These are phyloP conservation scores for Exophiala sp. DNA, from an alignment of 2,329 filamentous ascomycete species.

Conservation along the genomic window DNA sequence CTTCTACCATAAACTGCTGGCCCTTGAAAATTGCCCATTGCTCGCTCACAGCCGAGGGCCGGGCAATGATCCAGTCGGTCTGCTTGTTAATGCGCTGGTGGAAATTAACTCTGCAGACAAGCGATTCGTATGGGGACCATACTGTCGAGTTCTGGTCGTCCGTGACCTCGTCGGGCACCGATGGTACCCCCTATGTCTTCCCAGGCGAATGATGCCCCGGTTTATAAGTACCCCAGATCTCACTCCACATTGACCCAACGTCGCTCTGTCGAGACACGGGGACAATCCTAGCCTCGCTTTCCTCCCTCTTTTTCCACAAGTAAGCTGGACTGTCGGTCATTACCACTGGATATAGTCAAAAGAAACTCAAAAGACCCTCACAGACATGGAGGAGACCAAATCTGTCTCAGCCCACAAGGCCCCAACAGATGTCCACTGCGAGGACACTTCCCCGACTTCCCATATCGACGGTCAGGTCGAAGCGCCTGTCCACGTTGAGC, in stretches of 20 bases:
- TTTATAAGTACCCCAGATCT: not conserved
- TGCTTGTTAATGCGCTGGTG: not conserved
- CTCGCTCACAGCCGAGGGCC: not conserved
- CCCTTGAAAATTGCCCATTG: not conserved
- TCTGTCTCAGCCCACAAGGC: not conserved
- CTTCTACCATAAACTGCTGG: not conserved
- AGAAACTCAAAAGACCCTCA: not conserved
- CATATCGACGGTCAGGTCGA: not conserved
- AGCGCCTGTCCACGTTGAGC: constrained; percentile 4
- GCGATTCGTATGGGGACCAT: too few species aligned
- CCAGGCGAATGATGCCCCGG: not conserved
- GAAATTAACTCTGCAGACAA: not conserved
- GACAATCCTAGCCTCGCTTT: not conserved
- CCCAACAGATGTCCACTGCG: not conserved
- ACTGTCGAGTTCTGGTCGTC: too few species aligned
- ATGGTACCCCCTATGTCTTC: not conserved
- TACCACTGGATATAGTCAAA: not conserved
- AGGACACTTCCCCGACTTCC: not conserved
- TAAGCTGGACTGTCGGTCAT: not conserved
- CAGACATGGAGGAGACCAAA: not conserved
- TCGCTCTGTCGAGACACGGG: not conserved
- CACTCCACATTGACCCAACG: not conserved
- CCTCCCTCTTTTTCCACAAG: not conserved
- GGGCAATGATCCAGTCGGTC: not conserved
- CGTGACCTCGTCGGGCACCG: too few species aligned